A percentile compares a stretch with the other conserved stretches of the same genome.
Evolutionary conservation across 345 rosid species (phyloP).

Genomic region (Crucihimalaya himalaica): DNA sequence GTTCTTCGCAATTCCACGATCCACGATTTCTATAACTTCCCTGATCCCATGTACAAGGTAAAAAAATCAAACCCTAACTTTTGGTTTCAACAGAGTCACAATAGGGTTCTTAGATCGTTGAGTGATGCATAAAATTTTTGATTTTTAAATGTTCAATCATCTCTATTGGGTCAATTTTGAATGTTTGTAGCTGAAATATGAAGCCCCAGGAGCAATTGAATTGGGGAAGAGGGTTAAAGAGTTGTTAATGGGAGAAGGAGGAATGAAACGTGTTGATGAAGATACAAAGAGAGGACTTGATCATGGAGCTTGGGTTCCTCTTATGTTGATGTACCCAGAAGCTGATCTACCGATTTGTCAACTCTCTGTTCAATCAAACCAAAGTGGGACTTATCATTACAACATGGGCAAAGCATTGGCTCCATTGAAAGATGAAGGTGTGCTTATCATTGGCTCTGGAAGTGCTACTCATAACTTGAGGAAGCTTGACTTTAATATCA

Average conservation of each 20-base stretch:
- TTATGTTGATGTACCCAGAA: conserved; percentile 94
- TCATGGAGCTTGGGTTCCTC: conserved; percentile 96
- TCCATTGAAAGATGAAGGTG: conserved; percentile 79
- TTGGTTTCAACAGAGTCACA: neutral
- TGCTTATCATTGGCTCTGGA: conserved; percentile 88
- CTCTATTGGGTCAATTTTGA: neutral
- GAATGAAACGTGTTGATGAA: conserved; percentile 58
- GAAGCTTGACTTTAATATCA: conserved; percentile 27
- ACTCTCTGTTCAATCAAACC: conserved; percentile 68
- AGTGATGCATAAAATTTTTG: neutral
- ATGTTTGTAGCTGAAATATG: conserved; percentile 67
- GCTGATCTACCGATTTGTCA: conserved; percentile 83
- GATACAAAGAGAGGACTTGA: conserved; percentile 79
- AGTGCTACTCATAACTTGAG: conserved; percentile 77
- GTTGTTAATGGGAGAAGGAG: conserved; percentile 49
- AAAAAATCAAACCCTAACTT: neutral
- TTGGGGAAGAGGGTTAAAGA: conserved; percentile 79
- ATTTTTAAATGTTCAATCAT: neutral
- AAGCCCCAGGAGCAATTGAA: conserved; percentile 88
- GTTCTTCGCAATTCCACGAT: conserved; percentile 62
- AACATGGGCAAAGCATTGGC: conserved; percentile 90
- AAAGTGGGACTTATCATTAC: conserved; percentile 67
- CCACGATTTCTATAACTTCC: conserved; percentile 81
- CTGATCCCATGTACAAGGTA: conserved; percentile 78
- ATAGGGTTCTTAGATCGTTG: neutral